Conservation (phyloP, 176 grass and related monocot genomes). For the Bolboschoenus planiculmis region DNA sequence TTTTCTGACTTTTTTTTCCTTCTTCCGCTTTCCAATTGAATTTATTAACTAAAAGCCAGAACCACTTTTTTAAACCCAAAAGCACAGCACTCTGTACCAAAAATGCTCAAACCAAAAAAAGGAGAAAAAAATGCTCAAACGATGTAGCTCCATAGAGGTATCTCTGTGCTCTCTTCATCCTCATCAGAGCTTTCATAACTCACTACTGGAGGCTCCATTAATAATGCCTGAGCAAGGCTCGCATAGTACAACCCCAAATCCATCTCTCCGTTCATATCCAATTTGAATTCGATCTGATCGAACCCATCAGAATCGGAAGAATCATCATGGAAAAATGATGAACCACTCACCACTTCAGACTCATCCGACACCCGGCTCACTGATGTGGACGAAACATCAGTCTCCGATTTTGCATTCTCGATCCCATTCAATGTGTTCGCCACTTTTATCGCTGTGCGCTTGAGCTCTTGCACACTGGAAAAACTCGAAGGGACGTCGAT, state of each 20-base stretch:
- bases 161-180: not conserved
- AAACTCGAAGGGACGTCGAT: not conserved
- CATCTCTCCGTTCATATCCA: constrained; percentile 27
- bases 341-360: not conserved
- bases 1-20: not conserved
- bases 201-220: constrained; percentile 22
- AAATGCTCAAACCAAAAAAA: not conserved
- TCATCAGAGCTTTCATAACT: not conserved
- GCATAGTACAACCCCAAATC: constrained; percentile 42
- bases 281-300: not conserved
- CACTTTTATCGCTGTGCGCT: not conserved
- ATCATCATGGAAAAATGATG: not conserved
- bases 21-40: not conserved
- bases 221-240: constrained; percentile 43
- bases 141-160: constrained; percentile 23
- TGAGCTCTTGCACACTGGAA: not conserved
- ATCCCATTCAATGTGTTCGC: not conserved
- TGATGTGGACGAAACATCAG: not conserved
- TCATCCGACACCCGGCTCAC: not conserved
- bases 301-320: not conserved
- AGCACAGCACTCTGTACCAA: not conserved
- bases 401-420: not conserved
- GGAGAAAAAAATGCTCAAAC: not conserved
- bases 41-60: not conserved
- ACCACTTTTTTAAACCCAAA: not conserved